phyloP scores from a whole-genome alignment of 148 eudicot genomes.

The Silene conica region DNA sequence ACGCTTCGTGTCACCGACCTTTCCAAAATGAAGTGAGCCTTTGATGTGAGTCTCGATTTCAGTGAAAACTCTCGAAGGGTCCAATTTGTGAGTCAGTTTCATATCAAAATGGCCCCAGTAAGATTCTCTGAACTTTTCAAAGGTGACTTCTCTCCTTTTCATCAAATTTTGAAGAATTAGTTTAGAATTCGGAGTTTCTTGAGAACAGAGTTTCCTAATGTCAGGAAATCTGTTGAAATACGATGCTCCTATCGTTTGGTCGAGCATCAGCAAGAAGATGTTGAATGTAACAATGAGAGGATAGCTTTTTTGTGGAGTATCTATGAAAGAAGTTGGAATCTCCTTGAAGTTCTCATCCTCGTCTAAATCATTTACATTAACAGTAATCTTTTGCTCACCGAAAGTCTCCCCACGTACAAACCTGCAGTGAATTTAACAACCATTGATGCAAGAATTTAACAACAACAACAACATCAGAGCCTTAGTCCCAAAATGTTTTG shows the following conservation, averaged over 20 bases:
- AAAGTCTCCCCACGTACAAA: conserved; percentile 26
- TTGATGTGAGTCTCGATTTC: conserved; percentile 53
- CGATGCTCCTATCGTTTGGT: conserved; percentile 35
- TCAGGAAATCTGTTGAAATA: conserved; percentile 37
- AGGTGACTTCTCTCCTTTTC: conserved; percentile 38
- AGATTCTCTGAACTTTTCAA: conserved; percentile 34
- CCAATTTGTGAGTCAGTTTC: conserved; percentile 44
- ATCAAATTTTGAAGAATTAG: conserved; percentile 26
- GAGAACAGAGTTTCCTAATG: conserved; percentile 14
- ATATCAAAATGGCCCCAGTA: conserved; percentile 65
- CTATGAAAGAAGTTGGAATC: conserved; percentile 53
- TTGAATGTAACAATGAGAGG: conserved; percentile 62
- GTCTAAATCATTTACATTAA: conserved; percentile 33
- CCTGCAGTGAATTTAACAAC: conserved; percentile 18
- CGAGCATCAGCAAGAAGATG: conserved; percentile 46
- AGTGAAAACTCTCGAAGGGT: conserved; percentile 55
- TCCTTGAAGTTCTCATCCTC: conserved; percentile 37
- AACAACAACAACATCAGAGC: no score
- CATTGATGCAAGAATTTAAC: not conserved
- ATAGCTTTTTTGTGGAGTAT: conserved; percentile 31
- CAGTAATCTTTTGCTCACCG: conserved; percentile 19
- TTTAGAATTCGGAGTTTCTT: conserved; percentile 19
- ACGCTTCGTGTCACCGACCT: conserved; percentile 13
- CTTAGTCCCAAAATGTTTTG: no score
- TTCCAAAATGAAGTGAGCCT: conserved; percentile 24